These are phyloP conservation scores for Saturnispora ahearnii DNA, from an alignment of 805 yeast genomes.

Conservation along the genomic window DNA sequence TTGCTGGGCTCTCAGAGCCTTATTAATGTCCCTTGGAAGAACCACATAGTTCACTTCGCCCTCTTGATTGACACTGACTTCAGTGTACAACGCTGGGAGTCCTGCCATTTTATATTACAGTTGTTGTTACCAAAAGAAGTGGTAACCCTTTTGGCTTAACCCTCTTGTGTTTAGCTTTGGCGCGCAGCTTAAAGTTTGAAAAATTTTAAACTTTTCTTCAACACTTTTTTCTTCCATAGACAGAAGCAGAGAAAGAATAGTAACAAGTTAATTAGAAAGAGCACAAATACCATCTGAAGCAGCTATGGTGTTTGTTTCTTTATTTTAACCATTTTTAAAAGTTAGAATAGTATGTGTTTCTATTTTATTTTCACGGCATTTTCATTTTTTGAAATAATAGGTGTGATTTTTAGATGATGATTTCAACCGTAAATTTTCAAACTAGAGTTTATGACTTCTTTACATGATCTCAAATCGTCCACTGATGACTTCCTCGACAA, in stretches of 20 bases:
- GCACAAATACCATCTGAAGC: background rate
- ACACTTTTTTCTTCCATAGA: conserved; percentile 1
- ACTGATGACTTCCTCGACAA: conserved; percentile 19
- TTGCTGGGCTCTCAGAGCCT: background rate
- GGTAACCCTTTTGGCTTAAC: conserved; percentile 2
- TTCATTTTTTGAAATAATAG: background rate
- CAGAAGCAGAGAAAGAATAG: background rate
- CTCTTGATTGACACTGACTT: background rate
- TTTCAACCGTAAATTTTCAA: conserved; percentile 40
- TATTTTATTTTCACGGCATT: background rate
- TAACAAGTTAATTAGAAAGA: background rate
- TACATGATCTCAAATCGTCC: conserved; percentile 39
- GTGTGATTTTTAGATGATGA: conserved; percentile 30
- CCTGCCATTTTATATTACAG: background rate
- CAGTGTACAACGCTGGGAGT: background rate
- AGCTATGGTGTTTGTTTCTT: background rate
- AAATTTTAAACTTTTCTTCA: background rate
- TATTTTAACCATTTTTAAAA: background rate
- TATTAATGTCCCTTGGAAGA: background rate
- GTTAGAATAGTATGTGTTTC: background rate
- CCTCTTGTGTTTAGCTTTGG: background rate
- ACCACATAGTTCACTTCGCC: background rate
- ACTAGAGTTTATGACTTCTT: conserved; percentile 57
- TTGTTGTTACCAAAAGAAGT: background rate
- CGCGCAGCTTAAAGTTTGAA: conserved; percentile 2